Base-by-base conservation (phyloP, 495 filamentous ascomycete genomes). In the Haplographium delicatum region DNA sequence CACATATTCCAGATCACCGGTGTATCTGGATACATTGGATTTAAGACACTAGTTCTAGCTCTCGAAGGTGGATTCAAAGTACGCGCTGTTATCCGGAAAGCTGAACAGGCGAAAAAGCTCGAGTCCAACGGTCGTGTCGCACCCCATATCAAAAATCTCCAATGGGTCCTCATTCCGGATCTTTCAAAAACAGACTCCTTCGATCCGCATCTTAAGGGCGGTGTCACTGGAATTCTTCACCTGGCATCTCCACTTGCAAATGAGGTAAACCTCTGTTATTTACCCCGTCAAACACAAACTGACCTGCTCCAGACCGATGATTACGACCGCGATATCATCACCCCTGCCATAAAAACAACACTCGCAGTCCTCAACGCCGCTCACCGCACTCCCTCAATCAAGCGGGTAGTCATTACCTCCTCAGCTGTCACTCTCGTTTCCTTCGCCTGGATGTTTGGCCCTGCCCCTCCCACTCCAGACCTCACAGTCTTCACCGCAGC, bases 61-160 rank as follows among this genome's bases (percentile, higher is more conserved):
- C 62, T 68, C 50, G 47, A 57, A 30, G 49, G 50, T 9, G 69
- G 66, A 38, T 70, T 65, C 49, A 50, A 51, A 28, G 73, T 76
- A 3, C 68, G 72, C 18, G 72, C 70, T 34, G 69, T 70, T 42
- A 66, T 78, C 44, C 72, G 74, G 26, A 66, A 55, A 25, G 53
- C 64, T 39, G 62, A 57, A 25, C 63, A 71, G 45, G 56, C 52
- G 6, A 50, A 53, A 24, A 43, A 57, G 20, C 47, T 51, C 40
- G 24, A 57, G 43, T 41, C 40, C 27, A 35, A 49, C 33, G n/a
- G 1, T 35, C 39, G 38, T 20, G 40, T 58, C 50, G 38, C 44
- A 50, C 50, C 55, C 13, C 26, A 46, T 43, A 35, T 28, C 15
- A 22, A 39, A 5, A 50, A 54, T 31, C 40, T 58, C 1, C 37